A percentile compares a stretch with the other conserved stretches of the same genome.
phyloP scores from a whole-genome alignment of 495 filamentous ascomycete species.

The Haplographium delicatum region DNA sequence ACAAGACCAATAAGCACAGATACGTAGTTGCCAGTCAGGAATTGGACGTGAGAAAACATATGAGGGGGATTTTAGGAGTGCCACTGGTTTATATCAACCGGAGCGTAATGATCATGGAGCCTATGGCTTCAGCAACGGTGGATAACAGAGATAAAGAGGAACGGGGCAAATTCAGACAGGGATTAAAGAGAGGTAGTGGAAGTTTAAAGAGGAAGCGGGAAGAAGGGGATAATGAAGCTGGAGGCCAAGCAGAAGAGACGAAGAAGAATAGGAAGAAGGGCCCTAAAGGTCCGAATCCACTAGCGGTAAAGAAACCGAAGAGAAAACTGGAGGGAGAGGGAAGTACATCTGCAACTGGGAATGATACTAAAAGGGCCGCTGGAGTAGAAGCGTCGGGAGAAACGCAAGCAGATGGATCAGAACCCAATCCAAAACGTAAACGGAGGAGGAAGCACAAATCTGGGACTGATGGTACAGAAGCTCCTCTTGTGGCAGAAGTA shows the following conservation, averaged over 20 bases:
- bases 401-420: neutral
- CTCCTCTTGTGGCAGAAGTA: constrained; percentile 14
- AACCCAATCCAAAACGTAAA: constrained; percentile 33
- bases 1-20: constrained; percentile 75
- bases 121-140: constrained; percentile 64
- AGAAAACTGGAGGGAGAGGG: constrained; percentile 26
- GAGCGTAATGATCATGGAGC: constrained; percentile 87
- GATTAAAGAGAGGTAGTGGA: constrained; percentile 53
- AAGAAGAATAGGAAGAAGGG: constrained; percentile 59
- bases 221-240: constrained; percentile 38
- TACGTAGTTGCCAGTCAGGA: constrained; percentile 84
- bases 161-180: constrained; percentile 67
- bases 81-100: constrained; percentile 75
- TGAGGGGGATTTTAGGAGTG: constrained; percentile 63
- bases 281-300: constrained; percentile 79
- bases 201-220: constrained; percentile 50
- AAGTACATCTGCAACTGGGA: constrained; percentile 9
- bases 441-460: constrained; percentile 40
- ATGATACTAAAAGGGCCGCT: constrained; percentile 13
- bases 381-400: neutral
- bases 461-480: constrained; percentile 19
- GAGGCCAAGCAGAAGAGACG: constrained; percentile 17
- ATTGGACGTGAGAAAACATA: constrained; percentile 44
- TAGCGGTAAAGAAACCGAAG: constrained; percentile 83
- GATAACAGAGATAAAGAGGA: constrained; percentile 63